A percentile compares a stretch with the other conserved stretches of the same genome.
phyloP scores from a whole-genome alignment of 164 flowering plant species.

The Dillenia turbinata region DNA sequence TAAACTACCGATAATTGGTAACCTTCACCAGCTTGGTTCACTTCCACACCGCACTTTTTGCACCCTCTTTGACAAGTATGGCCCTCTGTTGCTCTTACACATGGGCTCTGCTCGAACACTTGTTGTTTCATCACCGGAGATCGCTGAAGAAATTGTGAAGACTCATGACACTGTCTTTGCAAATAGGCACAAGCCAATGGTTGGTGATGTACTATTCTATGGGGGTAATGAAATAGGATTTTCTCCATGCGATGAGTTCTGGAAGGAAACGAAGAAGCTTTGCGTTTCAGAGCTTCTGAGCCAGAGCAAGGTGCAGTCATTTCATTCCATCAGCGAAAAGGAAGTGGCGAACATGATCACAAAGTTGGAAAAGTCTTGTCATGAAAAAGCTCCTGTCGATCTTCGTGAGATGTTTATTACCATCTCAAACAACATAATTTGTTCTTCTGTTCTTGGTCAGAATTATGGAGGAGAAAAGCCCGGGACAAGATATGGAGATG shows the following conservation, averaged over 20 bases:
- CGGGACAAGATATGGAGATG: neutral
- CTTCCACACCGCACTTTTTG: conserved; percentile 17
- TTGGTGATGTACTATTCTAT: neutral
- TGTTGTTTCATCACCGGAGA: conserved; percentile 5
- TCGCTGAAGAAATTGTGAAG: conserved; percentile 8
- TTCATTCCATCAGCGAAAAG: neutral
- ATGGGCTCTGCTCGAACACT: conserved; percentile 6
- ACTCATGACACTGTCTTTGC: conserved; percentile 9
- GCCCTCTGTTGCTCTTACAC: conserved; percentile 12
- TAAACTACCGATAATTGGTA: conserved; percentile 9
- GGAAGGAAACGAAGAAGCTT: no score
- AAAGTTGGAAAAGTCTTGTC: neutral
- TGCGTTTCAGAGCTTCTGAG: no score
- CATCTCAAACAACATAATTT: conserved; percentile 3
- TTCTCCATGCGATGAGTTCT: neutral
- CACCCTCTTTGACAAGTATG: conserved; percentile 9
- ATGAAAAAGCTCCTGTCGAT: neutral
- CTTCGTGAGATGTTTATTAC: conserved; percentile 1
- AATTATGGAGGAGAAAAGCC: neutral
- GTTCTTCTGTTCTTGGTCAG: conserved; percentile 5
- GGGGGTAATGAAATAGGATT: neutral
- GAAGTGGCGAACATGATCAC: conserved; percentile 2
- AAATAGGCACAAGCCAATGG: neutral
- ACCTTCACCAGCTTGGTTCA: conserved; percentile 20
- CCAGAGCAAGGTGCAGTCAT: no score